A percentile compares a stretch with the other conserved stretches of the same genome.
phyloP scores from a whole-genome alignment of 441 rosid species.

The Cnidoscolus chayamansa region DNA sequence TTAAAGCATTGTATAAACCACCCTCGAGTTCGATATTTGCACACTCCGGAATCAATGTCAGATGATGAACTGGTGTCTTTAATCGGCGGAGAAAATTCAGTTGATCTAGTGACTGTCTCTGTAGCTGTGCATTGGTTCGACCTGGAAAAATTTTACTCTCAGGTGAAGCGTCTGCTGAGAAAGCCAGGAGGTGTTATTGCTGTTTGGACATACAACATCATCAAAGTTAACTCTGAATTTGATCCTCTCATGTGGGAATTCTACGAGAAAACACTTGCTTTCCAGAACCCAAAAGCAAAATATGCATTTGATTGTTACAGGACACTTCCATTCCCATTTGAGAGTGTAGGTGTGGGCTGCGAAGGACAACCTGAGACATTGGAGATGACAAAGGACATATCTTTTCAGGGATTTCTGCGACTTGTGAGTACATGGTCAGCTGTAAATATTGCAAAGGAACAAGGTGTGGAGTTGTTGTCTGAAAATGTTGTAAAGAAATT shows the following conservation, averaged over 20 bases:
- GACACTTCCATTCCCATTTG: conserved; percentile 37
- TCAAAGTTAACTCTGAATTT: conserved; percentile 22
- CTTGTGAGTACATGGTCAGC: conserved; percentile 23
- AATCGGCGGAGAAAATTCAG: conserved; percentile 32
- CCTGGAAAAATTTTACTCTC: conserved; percentile 30
- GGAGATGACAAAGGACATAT: conserved; percentile 30
- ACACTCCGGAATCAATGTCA: conserved; percentile 27
- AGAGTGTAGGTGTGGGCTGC: conserved; percentile 33
- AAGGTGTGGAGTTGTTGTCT: conserved; percentile 36
- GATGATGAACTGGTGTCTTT: conserved; percentile 28
- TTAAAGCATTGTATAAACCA: conserved; percentile 23
- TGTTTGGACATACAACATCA: conserved; percentile 31
- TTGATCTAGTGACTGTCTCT: conserved; percentile 11
- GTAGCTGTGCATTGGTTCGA: conserved; percentile 39
- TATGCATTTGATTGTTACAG: conserved; percentile 28
- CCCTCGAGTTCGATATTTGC: conserved; percentile 29
- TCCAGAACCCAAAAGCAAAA: conserved; percentile 16
- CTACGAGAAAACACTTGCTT: conserved; percentile 16
- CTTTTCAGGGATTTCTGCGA: conserved; percentile 27
- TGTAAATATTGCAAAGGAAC: conserved; percentile 24
- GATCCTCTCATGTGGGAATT: conserved; percentile 19
- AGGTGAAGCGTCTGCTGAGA: conserved; percentile 26
- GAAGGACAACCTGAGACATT: conserved; percentile 26
- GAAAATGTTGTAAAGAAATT: conserved; percentile 20
- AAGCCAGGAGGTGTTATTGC: conserved; percentile 37